phyloP scores from a whole-genome alignment of 1,284 basidiomycete genomes.

The Papiliotrema nemorosa region DNA sequence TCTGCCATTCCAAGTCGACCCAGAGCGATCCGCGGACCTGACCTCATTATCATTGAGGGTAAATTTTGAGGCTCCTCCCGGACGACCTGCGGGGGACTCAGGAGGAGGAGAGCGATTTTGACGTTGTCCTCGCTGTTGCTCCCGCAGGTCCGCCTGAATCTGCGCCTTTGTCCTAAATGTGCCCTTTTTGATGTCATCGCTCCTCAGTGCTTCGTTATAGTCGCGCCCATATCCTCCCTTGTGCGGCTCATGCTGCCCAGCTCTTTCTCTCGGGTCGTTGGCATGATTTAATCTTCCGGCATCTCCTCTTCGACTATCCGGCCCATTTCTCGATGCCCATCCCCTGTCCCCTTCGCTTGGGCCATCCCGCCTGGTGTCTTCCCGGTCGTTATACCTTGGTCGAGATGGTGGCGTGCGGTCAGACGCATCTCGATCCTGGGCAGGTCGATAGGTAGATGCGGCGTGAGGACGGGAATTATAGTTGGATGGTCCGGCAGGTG shows the following conservation, averaged over 20 bases:
- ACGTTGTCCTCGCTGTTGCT: not conserved
- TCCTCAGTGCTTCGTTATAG: not conserved
- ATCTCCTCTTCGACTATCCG: not conserved
- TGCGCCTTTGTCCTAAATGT: conserved; percentile 2
- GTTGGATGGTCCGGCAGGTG: not conserved
- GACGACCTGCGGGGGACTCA: too few relatives aligned
- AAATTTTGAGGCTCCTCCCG: too few relatives aligned
- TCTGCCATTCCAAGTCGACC: not conserved
- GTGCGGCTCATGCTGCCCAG: not conserved
- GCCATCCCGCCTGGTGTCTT: not conserved
- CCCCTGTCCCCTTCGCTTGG: not conserved
- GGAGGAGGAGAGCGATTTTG: not conserved
- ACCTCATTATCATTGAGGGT: too few relatives aligned
- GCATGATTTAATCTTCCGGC: not conserved
- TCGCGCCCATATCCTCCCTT: not conserved
- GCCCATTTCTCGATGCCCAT: not conserved
- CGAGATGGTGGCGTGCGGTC: too few relatives aligned
- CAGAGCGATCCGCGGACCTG: not conserved
- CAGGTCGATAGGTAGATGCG: not conserved
- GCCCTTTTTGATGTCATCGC: not conserved
- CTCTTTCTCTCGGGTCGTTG: not conserved
- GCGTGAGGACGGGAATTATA: not conserved
- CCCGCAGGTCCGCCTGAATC: not conserved
- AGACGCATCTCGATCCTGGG: not conserved
- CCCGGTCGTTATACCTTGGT: not conserved